Evolutionary conservation across 495 filamentous ascomycete species (phyloP), one percentile per base, ranked within the genome.

Genomic region (Hypomontagnella monticulosa): DNA sequence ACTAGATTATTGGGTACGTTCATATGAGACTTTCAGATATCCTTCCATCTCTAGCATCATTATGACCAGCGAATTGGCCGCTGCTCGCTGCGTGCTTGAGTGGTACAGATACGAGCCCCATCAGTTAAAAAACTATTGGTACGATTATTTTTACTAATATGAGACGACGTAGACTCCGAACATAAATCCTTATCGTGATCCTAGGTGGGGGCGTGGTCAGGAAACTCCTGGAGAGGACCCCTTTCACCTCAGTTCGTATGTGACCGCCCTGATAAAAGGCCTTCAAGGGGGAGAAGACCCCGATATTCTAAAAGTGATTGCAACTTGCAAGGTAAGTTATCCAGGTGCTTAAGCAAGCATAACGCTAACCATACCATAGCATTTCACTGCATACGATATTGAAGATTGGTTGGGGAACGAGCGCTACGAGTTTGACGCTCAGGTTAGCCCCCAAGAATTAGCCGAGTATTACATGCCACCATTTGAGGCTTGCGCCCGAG

Each of bases 201-300:
- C 85, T 0, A 67, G 84, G n/a, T 87, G 85, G 85, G 85, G 85
- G 8, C 76, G 85, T 44, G 85, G 84, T 4, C 82, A 79, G 49
- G 87, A 89, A 64, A 88, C 86, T 0, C 85, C 87, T 0, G 85
- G 86, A 14, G 86, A 88, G 68, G 86, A 89, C 67, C 78, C 83
- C 1, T 82, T 78, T 67, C 81, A 79, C 55, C 71, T 88, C 0
- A 76, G 76, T 4, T 76, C 79, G 0, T 88, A 87, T 56, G 84
- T 84, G 1, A 80, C 81, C 15, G 79, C 82, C 38, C 77, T 88
- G 52, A 84, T 88, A 63, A 79, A 76, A 8, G 86, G 85, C 33
- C 76, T 89, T 12, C 83, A 89, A 63, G 86, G 85, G 9, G 81
- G 80, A 14, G 75, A 83, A 37, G 67, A 72, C 40, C 61, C 69